Evolutionary conservation across 371 early-diverging fungal species (phyloP), one percentile per base, ranked within the genome.

Genomic region (Rhizopus sp.): DNA sequence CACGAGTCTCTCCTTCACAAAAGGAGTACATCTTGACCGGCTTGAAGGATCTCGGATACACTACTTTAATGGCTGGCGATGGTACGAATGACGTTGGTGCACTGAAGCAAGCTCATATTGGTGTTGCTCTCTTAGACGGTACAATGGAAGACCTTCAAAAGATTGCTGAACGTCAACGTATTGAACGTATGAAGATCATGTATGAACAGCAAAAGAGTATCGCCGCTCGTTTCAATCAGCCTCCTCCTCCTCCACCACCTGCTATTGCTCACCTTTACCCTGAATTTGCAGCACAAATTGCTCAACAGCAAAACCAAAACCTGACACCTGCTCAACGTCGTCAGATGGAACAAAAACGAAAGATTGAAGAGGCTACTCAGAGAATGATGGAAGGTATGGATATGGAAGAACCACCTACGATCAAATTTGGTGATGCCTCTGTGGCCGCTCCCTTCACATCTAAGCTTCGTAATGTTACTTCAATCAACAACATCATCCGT

Each of bases 11-110:
- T 54, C 99, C 99, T 37, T 77, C 87, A 38, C 98, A 99, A 70
- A 99, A 99, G 89, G 99, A 99, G 77, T 89, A 86, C 50, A 90
- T 99, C 41, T 77, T 99, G 74, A 90, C 91, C 29, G 85, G 87
- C 37, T 85, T 97, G 63, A 99, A 99, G 75, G 81, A 82, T 13
- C 81, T 81, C 7, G 99, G 96, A 16, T 95, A 92, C 77, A 86
- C 85, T 15, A 99, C 99, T n/a, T 82, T 99, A 51, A 99, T 99
- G 99, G 97, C 98, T 70, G 99, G 99, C 66, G 99, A 99, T 76
- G 99, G 99, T 42, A 99, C 99, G 29, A 99, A 99, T 79, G 99
- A 99, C 75, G 99, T 99, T 0, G 99, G 99, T 23, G 99, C 99
- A 0, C 78, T 99, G 64, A 99, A 99, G 80, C 95, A 95, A 70